Evolutionary conservation across 176 grass and related monocot genomes (phyloP).

Genomic region (Rhynchospora breviuscula): DNA sequence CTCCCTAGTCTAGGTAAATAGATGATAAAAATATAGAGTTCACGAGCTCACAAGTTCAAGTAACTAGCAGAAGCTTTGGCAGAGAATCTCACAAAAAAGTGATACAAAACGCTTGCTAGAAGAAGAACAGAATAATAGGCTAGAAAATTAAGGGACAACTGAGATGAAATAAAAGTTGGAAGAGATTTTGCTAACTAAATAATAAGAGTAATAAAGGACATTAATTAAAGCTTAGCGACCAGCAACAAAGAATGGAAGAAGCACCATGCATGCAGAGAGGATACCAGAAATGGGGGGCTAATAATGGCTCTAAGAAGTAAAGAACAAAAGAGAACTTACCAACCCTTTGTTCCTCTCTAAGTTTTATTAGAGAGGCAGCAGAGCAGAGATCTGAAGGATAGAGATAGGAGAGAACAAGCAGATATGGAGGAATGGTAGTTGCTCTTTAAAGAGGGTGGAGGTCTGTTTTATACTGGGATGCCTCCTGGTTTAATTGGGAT

Average conservation of each 20-base stretch:
- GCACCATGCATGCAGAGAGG: background rate
- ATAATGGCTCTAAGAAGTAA: constrained; percentile 5
- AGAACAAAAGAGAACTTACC: constrained; percentile 19
- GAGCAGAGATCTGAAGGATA: constrained; percentile 4
- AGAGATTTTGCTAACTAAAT: constrained; percentile 18
- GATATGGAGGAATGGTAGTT: constrained; percentile 17
- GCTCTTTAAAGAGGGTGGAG: constrained; percentile 22
- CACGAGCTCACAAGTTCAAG: constrained; percentile 1
- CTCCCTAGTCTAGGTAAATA: background rate
- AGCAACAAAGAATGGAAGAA: constrained; percentile 18
- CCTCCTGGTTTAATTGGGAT: constrained; percentile 27
- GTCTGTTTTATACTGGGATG: constrained; percentile 18
- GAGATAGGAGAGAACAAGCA: background rate
- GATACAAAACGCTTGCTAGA: background rate
- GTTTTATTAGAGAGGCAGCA: constrained; percentile 2
- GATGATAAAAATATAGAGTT: background rate
- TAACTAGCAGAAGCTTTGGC: background rate
- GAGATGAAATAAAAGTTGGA: constrained; percentile 12
- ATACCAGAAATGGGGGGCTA: constrained; percentile 12
- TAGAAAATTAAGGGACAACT: background rate
- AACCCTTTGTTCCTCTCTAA: constrained; percentile 26
- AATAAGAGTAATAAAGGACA: background rate
- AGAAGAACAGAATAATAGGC: constrained; percentile 8
- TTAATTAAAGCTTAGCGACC: background rate
- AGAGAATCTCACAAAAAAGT: constrained; percentile 6